Evolutionary conservation across 2,329 filamentous ascomycete species (phyloP).

Genomic region (Colletotrichum lini): DNA sequence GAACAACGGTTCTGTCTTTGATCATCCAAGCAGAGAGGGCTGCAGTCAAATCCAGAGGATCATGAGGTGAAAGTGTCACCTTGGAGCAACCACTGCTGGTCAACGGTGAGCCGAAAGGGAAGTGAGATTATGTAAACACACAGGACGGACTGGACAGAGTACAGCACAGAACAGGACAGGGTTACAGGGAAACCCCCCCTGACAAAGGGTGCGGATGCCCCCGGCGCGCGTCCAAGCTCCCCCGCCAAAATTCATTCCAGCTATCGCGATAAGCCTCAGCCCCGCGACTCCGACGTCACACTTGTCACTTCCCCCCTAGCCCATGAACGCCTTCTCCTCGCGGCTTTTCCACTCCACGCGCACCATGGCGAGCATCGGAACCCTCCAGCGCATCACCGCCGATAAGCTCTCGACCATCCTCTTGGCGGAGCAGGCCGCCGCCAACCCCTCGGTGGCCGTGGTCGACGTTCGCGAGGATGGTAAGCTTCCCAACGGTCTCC

Average conservation of each 20-base stretch:
- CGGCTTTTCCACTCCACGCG: slow-evolving; percentile 21
- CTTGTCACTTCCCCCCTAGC: background rate
- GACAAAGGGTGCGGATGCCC: background rate
- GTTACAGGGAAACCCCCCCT: too few species aligned
- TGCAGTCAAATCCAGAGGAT: too few species aligned
- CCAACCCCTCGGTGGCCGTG: slow-evolving; percentile 73
- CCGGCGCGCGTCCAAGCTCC: slow-evolving; percentile 29
- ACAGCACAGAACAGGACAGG: too few species aligned
- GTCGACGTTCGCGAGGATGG: slow-evolving; percentile 92
- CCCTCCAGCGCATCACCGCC: slow-evolving; percentile 77
- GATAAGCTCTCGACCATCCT: slow-evolving; percentile 78
- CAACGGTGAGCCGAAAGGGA: background rate
- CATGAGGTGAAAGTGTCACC: too few species aligned
- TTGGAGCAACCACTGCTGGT: too few species aligned
- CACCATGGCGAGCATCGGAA: slow-evolving; percentile 69
- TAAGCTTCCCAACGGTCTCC: slow-evolving; percentile 53
- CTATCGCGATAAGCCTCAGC: background rate
- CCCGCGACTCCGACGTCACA: slow-evolving; percentile 16
- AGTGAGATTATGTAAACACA: background rate
- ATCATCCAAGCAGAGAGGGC: too few species aligned
- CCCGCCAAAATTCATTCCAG: slow-evolving; percentile 5
- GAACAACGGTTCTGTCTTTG: too few species aligned
- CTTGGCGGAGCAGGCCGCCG: slow-evolving; percentile 61
- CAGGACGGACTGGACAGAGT: too few species aligned
- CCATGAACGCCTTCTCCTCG: slow-evolving; percentile 9